Evolutionary conservation across 176 grass and related monocot genomes (phyloP).

Genomic region (Saccharum officinarum): DNA sequence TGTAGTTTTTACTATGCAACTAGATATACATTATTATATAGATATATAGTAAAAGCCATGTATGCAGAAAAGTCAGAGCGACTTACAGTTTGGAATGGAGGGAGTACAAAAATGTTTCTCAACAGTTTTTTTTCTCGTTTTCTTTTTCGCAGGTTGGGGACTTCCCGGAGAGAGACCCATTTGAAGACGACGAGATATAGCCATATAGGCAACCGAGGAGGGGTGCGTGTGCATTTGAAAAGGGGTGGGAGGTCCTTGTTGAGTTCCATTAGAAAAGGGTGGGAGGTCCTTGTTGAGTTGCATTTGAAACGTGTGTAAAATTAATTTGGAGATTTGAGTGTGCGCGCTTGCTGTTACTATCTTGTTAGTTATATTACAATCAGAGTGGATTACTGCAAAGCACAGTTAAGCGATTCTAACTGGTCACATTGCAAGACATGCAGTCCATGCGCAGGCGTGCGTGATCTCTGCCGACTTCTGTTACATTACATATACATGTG

Average conservation of each 20-base stretch:
- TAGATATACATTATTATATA: no score
- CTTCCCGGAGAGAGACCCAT: conserved; percentile 89
- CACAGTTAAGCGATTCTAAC: no score
- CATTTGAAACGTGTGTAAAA: neutral
- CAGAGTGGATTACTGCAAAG: neutral
- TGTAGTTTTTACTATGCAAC: no score
- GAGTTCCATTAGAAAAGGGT: neutral
- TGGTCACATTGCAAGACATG: no score
- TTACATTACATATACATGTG: no score
- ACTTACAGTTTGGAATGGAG: no score
- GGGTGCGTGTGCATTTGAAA: neutral
- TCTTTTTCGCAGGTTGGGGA: conserved; percentile 60
- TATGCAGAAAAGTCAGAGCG: no score
- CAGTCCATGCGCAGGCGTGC: no score
- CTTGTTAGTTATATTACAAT: neutral
- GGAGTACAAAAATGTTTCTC: neutral
- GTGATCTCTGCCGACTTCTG: no score
- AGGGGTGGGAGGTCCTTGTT: no score
- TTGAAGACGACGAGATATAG: conserved; percentile 90
- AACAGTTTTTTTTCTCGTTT: neutral
- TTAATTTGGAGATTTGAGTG: neutral
- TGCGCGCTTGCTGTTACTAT: neutral
- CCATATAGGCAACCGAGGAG: conserved; percentile 44
- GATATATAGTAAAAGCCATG: no score
- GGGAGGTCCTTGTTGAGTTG: neutral